phyloP scores from a whole-genome alignment of 208 protist species.

The Acanthamoeba castellanii region DNA sequence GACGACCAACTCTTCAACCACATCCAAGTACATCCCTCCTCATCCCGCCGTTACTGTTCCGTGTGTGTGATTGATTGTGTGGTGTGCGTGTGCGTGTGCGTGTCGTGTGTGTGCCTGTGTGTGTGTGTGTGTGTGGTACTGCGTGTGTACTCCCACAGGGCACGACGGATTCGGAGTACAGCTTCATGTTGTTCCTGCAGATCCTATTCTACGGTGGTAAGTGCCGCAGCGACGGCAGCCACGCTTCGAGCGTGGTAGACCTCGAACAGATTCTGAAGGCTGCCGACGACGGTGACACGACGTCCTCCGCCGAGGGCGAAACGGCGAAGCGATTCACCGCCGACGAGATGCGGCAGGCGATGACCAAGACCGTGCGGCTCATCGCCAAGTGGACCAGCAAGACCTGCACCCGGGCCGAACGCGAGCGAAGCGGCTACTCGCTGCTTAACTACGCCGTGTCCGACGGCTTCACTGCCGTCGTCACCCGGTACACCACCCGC shows the following conservation, averaged over 20 bases:
- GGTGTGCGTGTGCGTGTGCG: no score
- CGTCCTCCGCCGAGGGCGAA: constrained; percentile 7
- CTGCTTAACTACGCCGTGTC: constrained; percentile 75
- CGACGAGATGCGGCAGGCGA: constrained; percentile 57
- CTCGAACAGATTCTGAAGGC: background rate
- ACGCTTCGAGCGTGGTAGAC: background rate
- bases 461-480: constrained; percentile 50
- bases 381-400: constrained; percentile 38
- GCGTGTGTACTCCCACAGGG: background rate
- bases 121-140: background rate
- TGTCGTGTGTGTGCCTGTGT: background rate
- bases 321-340: background rate
- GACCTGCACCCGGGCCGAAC: background rate
- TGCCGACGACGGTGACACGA: background rate
- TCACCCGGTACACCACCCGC: constrained; percentile 10
- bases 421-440: background rate
- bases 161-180: constrained; percentile 74
- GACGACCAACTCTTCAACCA: constrained; percentile 70
- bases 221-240: background rate
- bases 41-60: background rate
- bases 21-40: background rate
- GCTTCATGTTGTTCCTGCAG: constrained; percentile 74
- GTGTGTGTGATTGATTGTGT: background rate
- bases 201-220: constrained; percentile 46
- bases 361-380: constrained; percentile 54